Percentiles rank a stretch among this genome's conserved stretches.
phyloP scores from a whole-genome alignment of 2,329 filamentous ascomycete species.

The Akanthomyces uredinophilus region DNA sequence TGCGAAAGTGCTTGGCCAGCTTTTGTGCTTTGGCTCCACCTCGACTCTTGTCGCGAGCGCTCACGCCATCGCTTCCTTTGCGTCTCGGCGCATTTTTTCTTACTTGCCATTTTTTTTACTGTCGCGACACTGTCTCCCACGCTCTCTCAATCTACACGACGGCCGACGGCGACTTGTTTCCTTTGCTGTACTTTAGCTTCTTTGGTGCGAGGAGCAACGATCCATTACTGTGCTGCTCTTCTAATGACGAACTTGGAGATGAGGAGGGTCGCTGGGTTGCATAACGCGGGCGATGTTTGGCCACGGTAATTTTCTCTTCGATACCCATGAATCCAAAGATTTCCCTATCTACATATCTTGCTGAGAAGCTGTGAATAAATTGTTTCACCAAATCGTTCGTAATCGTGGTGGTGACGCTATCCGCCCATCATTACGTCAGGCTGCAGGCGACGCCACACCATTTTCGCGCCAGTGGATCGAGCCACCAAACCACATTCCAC shows the following conservation, averaged over 20 bases:
- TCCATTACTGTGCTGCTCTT: neutral
- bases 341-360: neutral
- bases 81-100: neutral
- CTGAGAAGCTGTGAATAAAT: neutral
- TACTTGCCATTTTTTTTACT: neutral
- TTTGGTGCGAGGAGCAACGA: neutral
- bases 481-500: neutral
- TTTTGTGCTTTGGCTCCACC: neutral
- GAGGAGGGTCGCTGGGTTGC: slow-evolving; percentile 10
- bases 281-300: slow-evolving; percentile 13
- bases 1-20: neutral
- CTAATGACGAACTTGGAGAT: slow-evolving; percentile 10
- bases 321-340: slow-evolving; percentile 21
- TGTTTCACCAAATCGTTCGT: neutral
- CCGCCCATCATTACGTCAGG: slow-evolving; percentile 12
- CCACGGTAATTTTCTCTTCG: slow-evolving; percentile 17
- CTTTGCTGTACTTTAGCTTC: slow-evolving; percentile 4
- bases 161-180: slow-evolving; percentile 12
- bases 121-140: neutral
- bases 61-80: neutral
- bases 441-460: slow-evolving; percentile 5
- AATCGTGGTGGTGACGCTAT: neutral
- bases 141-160: slow-evolving; percentile 11
- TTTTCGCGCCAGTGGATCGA: neutral
- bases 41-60: neutral